Conservation (phyloP, 176 grass and related monocot species). For the Saccharum spontaneum region DNA sequence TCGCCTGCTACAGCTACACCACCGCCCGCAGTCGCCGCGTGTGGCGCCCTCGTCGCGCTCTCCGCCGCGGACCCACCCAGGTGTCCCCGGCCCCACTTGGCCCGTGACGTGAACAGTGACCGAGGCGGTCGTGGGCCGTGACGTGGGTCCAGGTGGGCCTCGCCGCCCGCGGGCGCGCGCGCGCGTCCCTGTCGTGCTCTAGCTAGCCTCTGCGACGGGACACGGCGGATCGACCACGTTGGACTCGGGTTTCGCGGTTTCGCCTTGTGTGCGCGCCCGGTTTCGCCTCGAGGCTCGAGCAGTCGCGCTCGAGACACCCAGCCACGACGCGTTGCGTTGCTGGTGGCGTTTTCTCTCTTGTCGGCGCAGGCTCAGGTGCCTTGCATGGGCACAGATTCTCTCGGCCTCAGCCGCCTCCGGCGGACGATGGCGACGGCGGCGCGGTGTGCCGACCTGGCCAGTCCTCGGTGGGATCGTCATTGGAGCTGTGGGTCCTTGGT, state of each 20-base stretch:
- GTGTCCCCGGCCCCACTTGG: not conserved
- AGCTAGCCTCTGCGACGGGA: not conserved
- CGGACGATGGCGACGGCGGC: slow-evolving; percentile 32
- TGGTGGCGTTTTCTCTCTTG: not conserved
- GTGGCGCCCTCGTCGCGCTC: not conserved
- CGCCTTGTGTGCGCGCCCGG: not conserved
- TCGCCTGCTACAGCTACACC: not conserved
- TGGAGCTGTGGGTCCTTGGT: not conserved
- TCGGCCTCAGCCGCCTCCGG: slow-evolving; percentile 40
- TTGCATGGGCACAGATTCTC: not conserved
- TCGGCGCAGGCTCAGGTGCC: not conserved
- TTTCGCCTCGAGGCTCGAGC: not conserved
- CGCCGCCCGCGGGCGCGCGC: not conserved
- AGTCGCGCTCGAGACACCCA: not conserved
- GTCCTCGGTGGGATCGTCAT: not conserved
- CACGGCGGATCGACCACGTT: not conserved
- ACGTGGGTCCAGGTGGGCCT: not conserved
- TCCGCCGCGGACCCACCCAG: not conserved
- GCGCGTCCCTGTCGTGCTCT: not conserved
- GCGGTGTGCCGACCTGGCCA: not conserved
- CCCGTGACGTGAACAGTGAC: not conserved
- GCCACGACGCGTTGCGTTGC: not conserved
- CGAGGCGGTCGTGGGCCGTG: not conserved
- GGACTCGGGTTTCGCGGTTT: not conserved
- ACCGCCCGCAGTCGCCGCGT: not conserved